Base-by-base conservation (phyloP, 108 stramenopile genomes). In the Nitzschia putrida region DNA sequence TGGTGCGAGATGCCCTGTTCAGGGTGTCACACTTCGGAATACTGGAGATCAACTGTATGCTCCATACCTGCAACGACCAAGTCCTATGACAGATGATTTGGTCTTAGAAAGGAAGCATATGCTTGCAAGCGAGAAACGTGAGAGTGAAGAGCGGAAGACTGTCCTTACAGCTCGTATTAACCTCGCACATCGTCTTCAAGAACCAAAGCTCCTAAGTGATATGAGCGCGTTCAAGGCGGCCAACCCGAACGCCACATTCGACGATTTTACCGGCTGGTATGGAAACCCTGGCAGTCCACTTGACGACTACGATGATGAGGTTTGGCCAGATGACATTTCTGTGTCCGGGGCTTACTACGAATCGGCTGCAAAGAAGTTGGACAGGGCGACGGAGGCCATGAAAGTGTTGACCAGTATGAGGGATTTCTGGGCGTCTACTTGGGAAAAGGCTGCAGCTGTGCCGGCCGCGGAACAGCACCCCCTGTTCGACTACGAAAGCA, bases 191-290 rank as follows among this genome's bases (percentile, higher is more conserved):
- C 82, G 84, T 14, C 61, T 90, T 7, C 91, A 90, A 61, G 78
- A 68, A 53, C 85, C 94, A 11, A 92, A 95, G 70, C 80, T 95
- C 7, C 53, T 88, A 0, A 89, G 86, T 43, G 94, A 95, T 44
- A 95, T 95, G 94, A 60, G 76, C n/a, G 75, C 91, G 9, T 95
- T 92, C 69, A 95, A 95, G 66, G 91, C 94, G 8, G 91, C 94
- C 6, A 95, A 95, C 57, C 88, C 82, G 14, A 82, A 79, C 21
- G 75, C 79, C 18, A 56, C 74, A 9, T 83, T 95, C 60, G 83
- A 91, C 54, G 94, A 95, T 47, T 95, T 95, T 66, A 75, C 85
- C 4, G 73, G 63, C 18, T 95, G 94, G 94, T 95, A 95, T 29
- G 94, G 91, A 0, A 86, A 89, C 64, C 89, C 91, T 2, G 85